Base-by-base conservation (phyloP, 78 protist genomes). In the Cavenderia fasciculata region DNA sequence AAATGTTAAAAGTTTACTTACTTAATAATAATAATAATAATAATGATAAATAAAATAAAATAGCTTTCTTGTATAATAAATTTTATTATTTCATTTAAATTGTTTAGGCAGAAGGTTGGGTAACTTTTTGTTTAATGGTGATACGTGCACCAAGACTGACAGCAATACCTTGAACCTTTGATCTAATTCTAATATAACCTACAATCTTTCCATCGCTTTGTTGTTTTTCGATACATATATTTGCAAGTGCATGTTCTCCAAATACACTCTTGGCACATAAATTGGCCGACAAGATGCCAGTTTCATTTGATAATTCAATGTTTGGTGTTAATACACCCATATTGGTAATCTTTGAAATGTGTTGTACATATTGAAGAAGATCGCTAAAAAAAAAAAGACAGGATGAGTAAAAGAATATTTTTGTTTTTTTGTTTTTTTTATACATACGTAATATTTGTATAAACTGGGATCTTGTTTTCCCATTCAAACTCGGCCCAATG, bases 401-500 rank as follows among this genome's bases (percentile, higher is more conserved):
- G 31, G 43, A n/a, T 38, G 4, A 51, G n/a, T n/a, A n/a, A n/a
- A n/a, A n/a, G n/a, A n/a, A n/a, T n/a, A n/a, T n/a, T n/a, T n/a
- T n/a, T n/a, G n/a, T n/a, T n/a, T n/a, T n/a, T n/a, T 18, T 3
- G 16, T 25, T 33, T 5, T 19, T 52, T 29, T 47, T 7, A 34
- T 49, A 33, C 7, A 21, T 18, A 47, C 74, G 56, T 54, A 5
- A 36, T 11, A 40, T 86, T 91, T 19, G 94, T 76, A 31, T 77
- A 33, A 12, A 94, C 95, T 47, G 82, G 68, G 12, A 97, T 86
- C 94, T 96, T 95, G 96, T 98, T 98, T 92, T 98, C 99, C 99
- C 99, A 98, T 74, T 97, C 99, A 46, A 97, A 98, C 85, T 97
- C 99, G 40, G 95, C 88, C 99, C 99, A 98, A 98, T 97, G 97